Base-by-base conservation (phyloP, 176 grass and related monocot genomes). In the Rhynchospora pubera region DNA sequence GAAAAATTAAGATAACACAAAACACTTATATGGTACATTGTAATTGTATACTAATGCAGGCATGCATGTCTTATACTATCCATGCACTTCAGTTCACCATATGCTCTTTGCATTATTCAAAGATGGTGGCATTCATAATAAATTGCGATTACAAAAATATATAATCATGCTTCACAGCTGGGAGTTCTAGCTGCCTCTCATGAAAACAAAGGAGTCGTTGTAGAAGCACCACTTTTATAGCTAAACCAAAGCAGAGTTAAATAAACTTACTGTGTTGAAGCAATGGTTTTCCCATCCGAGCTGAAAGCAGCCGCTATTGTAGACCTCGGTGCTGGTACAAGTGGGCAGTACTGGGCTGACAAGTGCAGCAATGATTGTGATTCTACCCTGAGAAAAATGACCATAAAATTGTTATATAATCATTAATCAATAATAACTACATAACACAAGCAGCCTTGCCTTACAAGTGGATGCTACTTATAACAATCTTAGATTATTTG, bases 271-370 rank as follows among this genome's bases (percentile, higher is more conserved):
- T 99, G 96, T 9, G 96, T 99, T 19, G 96, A 99, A 66, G 96
- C 96, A 87, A 99, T 91, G 26, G 91, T 93, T 91, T 91, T 93
- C 45, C 96, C 96, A 86, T 99, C 92, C 1, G 96, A 89, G 84
- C 96, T 99, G 87, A 95, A 99, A 77, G 96, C 96, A 85, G 96
- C 96, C 84, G 96, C 96, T 84, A 99, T 99, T 60, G 96, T 99
- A 80, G 93, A 99, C 87, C 96, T 91, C 62, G 96, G 96, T 69
- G 96, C 89, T 50, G 96, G 96, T 65, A 86, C 76, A 87, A 99
- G 93, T 78, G 97, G 90, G 63, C 97, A 99, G 84, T 99, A 99
- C 50, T 91, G 94, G 52, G 93, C 93, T 32, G 87, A 91, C 82
- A 93, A 87, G 58, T 83, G 64, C 79, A 85, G 85, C 79, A 99